Percentiles rank a stretch among this genome's conserved stretches.
phyloP scores from a whole-genome alignment of 352 stramenopile genomes.

The Phytophthora gonapodyides region DNA sequence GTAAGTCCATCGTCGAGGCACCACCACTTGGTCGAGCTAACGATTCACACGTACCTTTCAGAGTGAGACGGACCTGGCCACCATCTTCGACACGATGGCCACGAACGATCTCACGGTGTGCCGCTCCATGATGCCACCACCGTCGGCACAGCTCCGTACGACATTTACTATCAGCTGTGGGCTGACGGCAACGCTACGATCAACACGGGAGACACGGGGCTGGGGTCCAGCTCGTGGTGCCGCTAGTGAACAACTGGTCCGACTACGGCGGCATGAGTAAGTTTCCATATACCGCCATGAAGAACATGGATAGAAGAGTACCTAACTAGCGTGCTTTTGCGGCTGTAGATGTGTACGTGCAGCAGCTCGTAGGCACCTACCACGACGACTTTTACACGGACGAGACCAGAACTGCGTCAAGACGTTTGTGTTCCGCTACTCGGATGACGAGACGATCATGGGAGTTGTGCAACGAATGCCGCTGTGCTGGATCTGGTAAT shows the following conservation, averaged over 20 bases:
- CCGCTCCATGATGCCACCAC: too few relatives aligned
- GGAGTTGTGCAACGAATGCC: constrained; percentile 35
- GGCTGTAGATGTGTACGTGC: constrained; percentile 28
- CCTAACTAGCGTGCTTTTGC: constrained; percentile 1
- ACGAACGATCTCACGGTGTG: too few relatives aligned
- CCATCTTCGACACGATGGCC: too few relatives aligned
- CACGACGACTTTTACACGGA: constrained; percentile 44
- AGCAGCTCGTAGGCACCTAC: constrained; percentile 36
- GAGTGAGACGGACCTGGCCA: too few relatives aligned
- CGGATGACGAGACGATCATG: constrained; percentile 36
- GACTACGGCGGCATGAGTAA: constrained; percentile 42
- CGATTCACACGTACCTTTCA: too few relatives aligned
- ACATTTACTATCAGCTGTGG: too few relatives aligned
- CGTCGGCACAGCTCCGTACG: too few relatives aligned
- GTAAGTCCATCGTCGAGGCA: too few relatives aligned
- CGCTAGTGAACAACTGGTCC: constrained; percentile 44
- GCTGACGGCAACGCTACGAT: too few relatives aligned
- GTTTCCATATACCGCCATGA: neutral
- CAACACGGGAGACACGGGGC: too few relatives aligned
- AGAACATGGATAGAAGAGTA: too few relatives aligned
- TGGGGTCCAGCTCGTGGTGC: constrained; percentile 42
- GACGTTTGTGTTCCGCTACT: constrained; percentile 29
- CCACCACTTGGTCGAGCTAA: too few relatives aligned
- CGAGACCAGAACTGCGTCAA: constrained; percentile 30
- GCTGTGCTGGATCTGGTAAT: constrained; percentile 33